Percentiles rank a stretch among this genome's conserved stretches.
Conservation (phyloP, 2,329 filamentous ascomycete genomes). For the Nectriaceae sp. region DNA sequence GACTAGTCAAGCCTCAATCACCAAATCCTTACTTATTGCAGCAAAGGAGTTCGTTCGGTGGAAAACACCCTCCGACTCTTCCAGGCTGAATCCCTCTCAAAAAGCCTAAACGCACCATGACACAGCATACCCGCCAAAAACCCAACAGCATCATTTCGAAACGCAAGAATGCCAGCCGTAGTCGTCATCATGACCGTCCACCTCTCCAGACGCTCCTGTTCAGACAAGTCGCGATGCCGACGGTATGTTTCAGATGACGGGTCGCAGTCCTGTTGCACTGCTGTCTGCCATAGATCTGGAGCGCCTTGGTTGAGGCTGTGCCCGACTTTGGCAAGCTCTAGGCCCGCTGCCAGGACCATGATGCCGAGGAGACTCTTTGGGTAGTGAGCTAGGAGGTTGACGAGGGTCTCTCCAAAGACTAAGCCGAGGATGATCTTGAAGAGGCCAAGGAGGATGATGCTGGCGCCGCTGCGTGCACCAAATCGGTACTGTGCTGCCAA, state of each 20-base stretch:
- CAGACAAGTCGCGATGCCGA: slow-evolving; percentile 55
- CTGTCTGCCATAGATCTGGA: slow-evolving; percentile 58
- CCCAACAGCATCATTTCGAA: slow-evolving; percentile 87
- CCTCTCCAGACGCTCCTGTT: slow-evolving; percentile 70
- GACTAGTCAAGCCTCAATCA: not conserved
- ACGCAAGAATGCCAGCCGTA: slow-evolving; percentile 77
- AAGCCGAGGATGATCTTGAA: slow-evolving; percentile 78
- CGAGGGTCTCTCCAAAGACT: slow-evolving; percentile 72
- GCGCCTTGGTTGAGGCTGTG: slow-evolving; percentile 78
- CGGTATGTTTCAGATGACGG: slow-evolving; percentile 35
- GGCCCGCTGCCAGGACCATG: slow-evolving; percentile 85
- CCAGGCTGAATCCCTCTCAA: slow-evolving; percentile 45
- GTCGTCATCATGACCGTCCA: slow-evolving; percentile 94
- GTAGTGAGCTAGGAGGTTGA: slow-evolving; percentile 70
- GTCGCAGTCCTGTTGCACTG: slow-evolving; percentile 40
- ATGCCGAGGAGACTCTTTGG: slow-evolving; percentile 78
- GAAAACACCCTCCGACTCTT: slow-evolving; percentile 20
- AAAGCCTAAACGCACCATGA: slow-evolving; percentile 65
- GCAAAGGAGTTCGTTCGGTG: slow-evolving; percentile 34
- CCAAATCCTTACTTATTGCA: slow-evolving; percentile 18
- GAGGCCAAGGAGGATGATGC: slow-evolving; percentile 75
- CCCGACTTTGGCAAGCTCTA: slow-evolving; percentile 85
- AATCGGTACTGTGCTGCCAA: slow-evolving; percentile 91
- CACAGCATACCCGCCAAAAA: slow-evolving; percentile 82
- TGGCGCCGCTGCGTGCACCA: slow-evolving; percentile 84